Evolutionary conservation across 202 grass and related monocot genomes (phyloP).

Genomic region (Zizania palustris): DNA sequence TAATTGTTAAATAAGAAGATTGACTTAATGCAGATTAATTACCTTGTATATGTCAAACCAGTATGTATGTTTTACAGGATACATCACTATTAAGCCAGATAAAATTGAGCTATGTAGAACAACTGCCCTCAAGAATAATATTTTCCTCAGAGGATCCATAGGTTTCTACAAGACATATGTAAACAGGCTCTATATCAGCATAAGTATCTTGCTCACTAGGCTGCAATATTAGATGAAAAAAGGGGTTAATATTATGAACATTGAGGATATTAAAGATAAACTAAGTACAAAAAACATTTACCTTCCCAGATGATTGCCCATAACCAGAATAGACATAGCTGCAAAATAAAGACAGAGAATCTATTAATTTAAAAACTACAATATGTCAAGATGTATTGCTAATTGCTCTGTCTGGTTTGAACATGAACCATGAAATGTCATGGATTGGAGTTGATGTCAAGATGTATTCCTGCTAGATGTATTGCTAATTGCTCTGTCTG

Average conservation of each 20-base stretch:
- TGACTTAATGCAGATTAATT: conserved; percentile 33
- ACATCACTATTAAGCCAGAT: conserved; percentile 86
- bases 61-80: conserved; percentile 89
- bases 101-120: conserved; percentile 88
- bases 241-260: conserved; percentile 21
- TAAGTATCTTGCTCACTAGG: conserved; percentile 84
- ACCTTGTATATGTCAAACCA: conserved; percentile 96
- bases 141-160: conserved; percentile 73
- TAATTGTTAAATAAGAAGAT: conserved; percentile 30
- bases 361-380: conserved; percentile 28
- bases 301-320: conserved; percentile 85
- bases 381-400: too few species aligned
- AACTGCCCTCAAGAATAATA: conserved; percentile 79
- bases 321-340: too few species aligned
- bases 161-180: conserved; percentile 77
- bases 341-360: conserved; percentile 23
- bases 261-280: conserved; percentile 6
- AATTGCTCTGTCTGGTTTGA: too few species aligned
- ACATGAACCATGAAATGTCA: too few species aligned
- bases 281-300: conserved; percentile 14
- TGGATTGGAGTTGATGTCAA: too few species aligned
- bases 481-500: too few species aligned
- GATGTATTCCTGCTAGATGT: too few species aligned
- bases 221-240: conserved; percentile 50
- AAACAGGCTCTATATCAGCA: conserved; percentile 79